phyloP scores from a whole-genome alignment of 2,329 filamentous ascomycete species.

The Beauveria medogensis region DNA sequence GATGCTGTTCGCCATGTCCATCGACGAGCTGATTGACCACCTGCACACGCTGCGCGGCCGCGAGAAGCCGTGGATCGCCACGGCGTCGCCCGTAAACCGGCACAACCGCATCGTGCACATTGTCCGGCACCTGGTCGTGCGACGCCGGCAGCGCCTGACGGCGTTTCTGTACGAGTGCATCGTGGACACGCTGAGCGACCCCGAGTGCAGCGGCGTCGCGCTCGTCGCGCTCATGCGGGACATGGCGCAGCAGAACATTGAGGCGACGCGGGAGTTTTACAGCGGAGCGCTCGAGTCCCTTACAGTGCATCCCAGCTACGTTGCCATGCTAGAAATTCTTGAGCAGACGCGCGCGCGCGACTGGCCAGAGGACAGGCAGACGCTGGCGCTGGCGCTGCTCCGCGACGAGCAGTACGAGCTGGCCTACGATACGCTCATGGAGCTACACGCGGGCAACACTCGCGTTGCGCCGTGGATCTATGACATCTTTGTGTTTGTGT shows the following conservation, averaged over 20 bases:
- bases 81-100: conserved; percentile 15
- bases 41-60: conserved; percentile 21
- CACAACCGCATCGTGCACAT: conserved; percentile 29
- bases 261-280: conserved; percentile 58
- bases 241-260: conserved; percentile 55
- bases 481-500: conserved; percentile 66
- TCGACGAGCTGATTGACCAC: conserved; percentile 21
- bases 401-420: conserved; percentile 78
- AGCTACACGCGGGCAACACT: conserved; percentile 51
- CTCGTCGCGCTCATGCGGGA: conserved; percentile 61
- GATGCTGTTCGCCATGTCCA: conserved; percentile 13
- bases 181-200: conserved; percentile 62
- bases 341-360: conserved; percentile 67
- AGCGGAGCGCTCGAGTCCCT: conserved; percentile 65
- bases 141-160: conserved; percentile 47
- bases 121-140: conserved; percentile 50
- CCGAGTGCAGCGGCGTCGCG: conserved; percentile 57
- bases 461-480: conserved; percentile 64
- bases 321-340: conserved; percentile 63
- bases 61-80: conserved; percentile 14
- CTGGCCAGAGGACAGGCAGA: conserved; percentile 50
- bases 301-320: conserved; percentile 77
- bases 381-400: conserved; percentile 64
- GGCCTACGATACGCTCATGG: conserved; percentile 62
- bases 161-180: conserved; percentile 63